A percentile compares a stretch with the other conserved stretches of the same genome.
Conservation (phyloP, 768 basidiomycete genomes). For the Lactarius sp. region DNA sequence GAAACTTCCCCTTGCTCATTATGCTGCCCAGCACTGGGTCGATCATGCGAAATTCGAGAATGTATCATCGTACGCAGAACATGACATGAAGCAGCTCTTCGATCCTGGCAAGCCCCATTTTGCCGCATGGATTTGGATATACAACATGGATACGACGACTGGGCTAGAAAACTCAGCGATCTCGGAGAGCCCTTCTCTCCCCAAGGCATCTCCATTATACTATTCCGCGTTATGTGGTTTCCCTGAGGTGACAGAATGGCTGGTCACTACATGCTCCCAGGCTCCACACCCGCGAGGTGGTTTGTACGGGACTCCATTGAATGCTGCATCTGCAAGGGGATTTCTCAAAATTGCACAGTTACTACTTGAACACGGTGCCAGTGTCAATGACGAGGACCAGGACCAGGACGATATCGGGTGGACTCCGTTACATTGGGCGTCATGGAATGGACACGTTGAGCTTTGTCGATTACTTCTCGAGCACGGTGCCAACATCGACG, state of each 20-base stretch:
- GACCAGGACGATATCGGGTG: no score
- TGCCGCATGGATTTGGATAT: not conserved
- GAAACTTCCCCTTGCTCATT: not conserved
- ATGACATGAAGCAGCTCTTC: not conserved
- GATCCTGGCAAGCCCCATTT: not conserved
- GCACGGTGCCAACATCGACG: not conserved
- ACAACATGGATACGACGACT: not conserved
- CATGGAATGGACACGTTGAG: not conserved
- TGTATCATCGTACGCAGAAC: not conserved
- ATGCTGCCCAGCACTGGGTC: constrained; percentile 1
- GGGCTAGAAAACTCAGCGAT: no score
- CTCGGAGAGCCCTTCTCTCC: no score
- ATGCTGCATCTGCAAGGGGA: not conserved
- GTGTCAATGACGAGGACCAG: not conserved
- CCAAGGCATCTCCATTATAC: not conserved
- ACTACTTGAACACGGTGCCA: not conserved
- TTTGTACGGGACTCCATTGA: not conserved
- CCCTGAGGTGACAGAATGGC: not conserved
- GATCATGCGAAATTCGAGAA: not conserved
- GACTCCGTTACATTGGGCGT: not conserved
- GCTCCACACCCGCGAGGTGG: not conserved
- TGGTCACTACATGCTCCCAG: not conserved
- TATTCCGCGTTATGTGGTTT: not conserved
- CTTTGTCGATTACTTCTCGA: not conserved
- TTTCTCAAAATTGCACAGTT: no score